A percentile compares a stretch with the other conserved stretches of the same genome.
Evolutionary conservation across 2,329 filamentous ascomycete genomes (phyloP).

Genomic region (Penicillium sclerotigenum): DNA sequence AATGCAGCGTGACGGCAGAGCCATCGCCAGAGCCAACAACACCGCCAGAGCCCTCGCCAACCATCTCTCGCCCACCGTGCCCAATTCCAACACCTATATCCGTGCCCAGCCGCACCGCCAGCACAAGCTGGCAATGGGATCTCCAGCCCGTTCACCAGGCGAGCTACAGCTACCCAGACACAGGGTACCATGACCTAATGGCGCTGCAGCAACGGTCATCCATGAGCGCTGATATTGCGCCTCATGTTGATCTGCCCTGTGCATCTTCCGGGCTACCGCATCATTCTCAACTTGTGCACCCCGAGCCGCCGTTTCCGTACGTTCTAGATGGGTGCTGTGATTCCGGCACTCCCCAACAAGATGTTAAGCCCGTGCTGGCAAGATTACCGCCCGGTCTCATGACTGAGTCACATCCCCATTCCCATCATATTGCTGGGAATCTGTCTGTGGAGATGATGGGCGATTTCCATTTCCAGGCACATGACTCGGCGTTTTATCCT

Average conservation of each 20-base stretch:
- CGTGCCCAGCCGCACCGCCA: slow-evolving; percentile 3
- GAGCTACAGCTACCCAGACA: slow-evolving; percentile 22
- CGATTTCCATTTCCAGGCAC: slow-evolving; percentile 25
- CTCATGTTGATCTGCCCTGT: slow-evolving; percentile 11
- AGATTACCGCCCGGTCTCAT: slow-evolving; percentile 14
- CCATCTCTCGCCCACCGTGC: slow-evolving; percentile 21
- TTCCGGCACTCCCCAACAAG: slow-evolving; percentile 8
- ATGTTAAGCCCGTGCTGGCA: slow-evolving; percentile 15
- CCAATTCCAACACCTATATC: slow-evolving; percentile 9
- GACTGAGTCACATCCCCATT: slow-evolving; percentile 7
- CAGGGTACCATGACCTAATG: slow-evolving; percentile 23
- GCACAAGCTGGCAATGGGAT: slow-evolving; percentile 29
- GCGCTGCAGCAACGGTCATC: slow-evolving; percentile 16
- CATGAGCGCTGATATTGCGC: slow-evolving; percentile 18
- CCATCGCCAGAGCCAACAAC: slow-evolving; percentile 38
- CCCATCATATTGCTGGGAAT: slow-evolving; percentile 15
- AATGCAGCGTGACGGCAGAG: slow-evolving; percentile 39
- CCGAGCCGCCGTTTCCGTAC: slow-evolving; percentile 25
- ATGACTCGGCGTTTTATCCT: slow-evolving; percentile 19
- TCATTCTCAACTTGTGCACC: slow-evolving; percentile 5
- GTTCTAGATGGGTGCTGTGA: slow-evolving; percentile 20
- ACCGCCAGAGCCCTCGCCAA: slow-evolving; percentile 31
- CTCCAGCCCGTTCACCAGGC: slow-evolving; percentile 22
- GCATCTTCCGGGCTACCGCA: slow-evolving; percentile 7
- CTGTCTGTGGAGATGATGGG: slow-evolving; percentile 26